A percentile compares a stretch with the other conserved stretches of the same genome.
These are phyloP conservation scores for Rhipidocladum racemiflorum DNA, from an alignment of 176 grass and related monocot genomes.

Conservation along the genomic window DNA sequence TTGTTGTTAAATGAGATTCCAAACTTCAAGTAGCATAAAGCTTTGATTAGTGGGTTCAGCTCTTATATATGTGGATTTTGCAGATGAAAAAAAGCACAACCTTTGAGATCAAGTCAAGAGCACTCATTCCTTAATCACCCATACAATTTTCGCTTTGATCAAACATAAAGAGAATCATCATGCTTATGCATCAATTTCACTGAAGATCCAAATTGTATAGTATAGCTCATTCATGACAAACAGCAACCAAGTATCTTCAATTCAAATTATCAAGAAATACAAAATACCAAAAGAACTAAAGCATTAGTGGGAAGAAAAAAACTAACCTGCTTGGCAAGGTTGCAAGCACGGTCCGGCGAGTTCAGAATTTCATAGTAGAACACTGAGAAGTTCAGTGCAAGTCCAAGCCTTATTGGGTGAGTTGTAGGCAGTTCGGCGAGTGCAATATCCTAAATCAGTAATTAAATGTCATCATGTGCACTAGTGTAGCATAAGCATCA, in stretches of 20 bases:
- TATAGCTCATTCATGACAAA: background rate
- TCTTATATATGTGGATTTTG: background rate
- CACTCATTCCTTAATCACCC: background rate
- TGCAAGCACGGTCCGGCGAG: constrained; percentile 56
- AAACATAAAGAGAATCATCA: background rate
- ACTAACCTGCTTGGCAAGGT: constrained; percentile 59
- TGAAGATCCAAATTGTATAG: background rate
- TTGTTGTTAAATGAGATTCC: background rate
- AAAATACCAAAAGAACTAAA: background rate
- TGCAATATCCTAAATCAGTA: constrained; percentile 40
- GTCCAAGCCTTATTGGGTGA: constrained; percentile 61
- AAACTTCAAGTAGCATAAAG: background rate
- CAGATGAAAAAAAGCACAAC: background rate
- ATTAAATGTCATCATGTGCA: background rate
- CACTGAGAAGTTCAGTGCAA: constrained; percentile 61
- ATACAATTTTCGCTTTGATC: background rate
- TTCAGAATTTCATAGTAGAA: constrained; percentile 66
- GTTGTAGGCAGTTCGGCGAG: constrained; percentile 50
- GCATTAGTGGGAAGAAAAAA: background rate
- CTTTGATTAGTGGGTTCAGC: background rate
- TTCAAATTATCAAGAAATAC: background rate
- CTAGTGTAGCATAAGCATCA: background rate
- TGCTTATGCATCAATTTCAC: background rate
- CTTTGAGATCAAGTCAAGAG: background rate
- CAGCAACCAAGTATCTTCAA: background rate